Evolutionary conservation across 2,329 filamentous ascomycete genomes (phyloP), one percentile per base, ranked within the genome.

Genomic region (Nothophoma quercina): DNA sequence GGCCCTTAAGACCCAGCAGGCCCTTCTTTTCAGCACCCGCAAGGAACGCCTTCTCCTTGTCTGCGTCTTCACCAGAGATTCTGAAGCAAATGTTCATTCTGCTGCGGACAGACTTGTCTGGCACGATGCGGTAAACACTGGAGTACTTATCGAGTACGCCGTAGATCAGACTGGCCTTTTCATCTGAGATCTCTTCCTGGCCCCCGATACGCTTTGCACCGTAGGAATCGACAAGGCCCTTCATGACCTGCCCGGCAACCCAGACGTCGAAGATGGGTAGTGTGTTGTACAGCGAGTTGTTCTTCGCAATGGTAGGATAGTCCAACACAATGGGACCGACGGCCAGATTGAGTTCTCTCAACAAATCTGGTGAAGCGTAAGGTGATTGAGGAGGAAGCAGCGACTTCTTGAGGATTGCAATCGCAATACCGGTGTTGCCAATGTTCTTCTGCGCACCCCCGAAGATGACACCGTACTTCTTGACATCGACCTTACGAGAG

Each of bases 81-180:
- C 92, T 81, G 82, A 97, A 97, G 81, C 92, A 97, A 52, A 98
- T 90, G 76, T 98, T 98, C 89, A 98, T 96, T 48, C 91, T 82
- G 64, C 90, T 96, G 50, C 93, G 88, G 3, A 83, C 88, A 18
- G 79, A 79, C 76, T 89, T 89, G 62, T 89, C 83, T 0, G 92
- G 91, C 0, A 97, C 86, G 25, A 97, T 84, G 44, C 79, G 81
- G 78, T 96, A 98, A n/a, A 88, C 77, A 0, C 86, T 78, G 0
- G 89, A 83, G 64, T 89, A 81, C 35, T 84, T 84, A 62, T 97
- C 93, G 7, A 98, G 81, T 0, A 86, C 86, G 1, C 75, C 79
- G 69, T 99, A 98, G 46, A 98, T 86, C 25, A 89, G 71, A 13
- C 83, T 66, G 0, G 93, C 88, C 78, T 98, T 98, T 62, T 87